A percentile compares a stretch with the other conserved stretches of the same genome.
Evolutionary conservation across 2,329 filamentous ascomycete genomes (phyloP).

Genomic region (Lasiodiplodia citricola): DNA sequence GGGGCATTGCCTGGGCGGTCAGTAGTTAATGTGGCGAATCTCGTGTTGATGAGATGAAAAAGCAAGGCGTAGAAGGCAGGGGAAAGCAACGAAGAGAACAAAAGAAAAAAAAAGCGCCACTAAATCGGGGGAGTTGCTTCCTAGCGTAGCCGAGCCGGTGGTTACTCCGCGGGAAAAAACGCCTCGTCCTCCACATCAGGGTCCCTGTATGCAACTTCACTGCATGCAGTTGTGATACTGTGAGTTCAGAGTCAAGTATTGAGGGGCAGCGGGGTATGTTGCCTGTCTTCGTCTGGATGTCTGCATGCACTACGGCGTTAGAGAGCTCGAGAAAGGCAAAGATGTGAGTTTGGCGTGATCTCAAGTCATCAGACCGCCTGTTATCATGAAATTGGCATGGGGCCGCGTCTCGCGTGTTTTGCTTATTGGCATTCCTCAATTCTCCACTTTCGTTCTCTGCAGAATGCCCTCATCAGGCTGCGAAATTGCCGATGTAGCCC

Average conservation of each 20-base stretch:
- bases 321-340: neutral
- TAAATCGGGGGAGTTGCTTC: neutral
- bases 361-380: neutral
- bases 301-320: neutral
- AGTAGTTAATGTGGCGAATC: neutral
- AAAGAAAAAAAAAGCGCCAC: neutral
- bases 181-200: neutral
- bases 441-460: neutral
- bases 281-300: neutral
- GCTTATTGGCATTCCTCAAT: neutral
- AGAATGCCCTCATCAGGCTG: neutral
- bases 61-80: neutral
- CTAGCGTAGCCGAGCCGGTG: slow-evolving; percentile 3
- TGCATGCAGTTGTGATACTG: neutral
- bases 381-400: neutral
- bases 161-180: neutral
- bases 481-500: neutral
- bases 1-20: too few species aligned
- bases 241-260: neutral
- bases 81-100: neutral
- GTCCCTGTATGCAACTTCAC: neutral
- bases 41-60: neutral
- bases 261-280: neutral
- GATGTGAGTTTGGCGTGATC: neutral
- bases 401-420: neutral